Conservation (phyloP, 306 rosid species). For the Crataegus laevigata region DNA sequence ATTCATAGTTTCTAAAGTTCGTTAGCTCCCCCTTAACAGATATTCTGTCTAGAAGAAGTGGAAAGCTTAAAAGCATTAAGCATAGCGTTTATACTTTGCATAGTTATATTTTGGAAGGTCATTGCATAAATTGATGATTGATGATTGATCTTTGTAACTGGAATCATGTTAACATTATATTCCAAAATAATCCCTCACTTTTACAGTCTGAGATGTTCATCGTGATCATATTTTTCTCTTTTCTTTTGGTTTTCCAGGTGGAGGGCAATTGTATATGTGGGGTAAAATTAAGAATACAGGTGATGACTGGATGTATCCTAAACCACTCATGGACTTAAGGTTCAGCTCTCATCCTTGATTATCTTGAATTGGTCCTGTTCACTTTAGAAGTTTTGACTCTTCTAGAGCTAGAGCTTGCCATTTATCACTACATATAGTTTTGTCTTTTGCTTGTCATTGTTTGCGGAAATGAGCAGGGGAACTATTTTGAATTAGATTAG, state of each 20-base stretch:
- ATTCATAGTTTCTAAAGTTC: not conserved
- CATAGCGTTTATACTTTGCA: not conserved
- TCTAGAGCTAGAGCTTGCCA: not conserved
- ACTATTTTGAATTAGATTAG: not conserved
- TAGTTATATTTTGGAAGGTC: not conserved
- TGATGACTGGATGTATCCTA: constrained; percentile 99
- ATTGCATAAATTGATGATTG: not conserved
- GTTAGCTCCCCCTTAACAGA: not conserved
- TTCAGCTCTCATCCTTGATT: constrained; percentile 20
- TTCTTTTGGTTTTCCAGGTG: constrained; percentile 47
- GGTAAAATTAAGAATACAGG: constrained; percentile 82
- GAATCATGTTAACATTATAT: not conserved
- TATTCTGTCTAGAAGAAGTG: not conserved
- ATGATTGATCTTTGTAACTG: not conserved
- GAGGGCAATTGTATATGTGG: constrained; percentile 98
- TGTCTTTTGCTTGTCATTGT: not conserved
- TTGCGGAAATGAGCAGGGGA: not conserved
- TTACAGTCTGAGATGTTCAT: not conserved
- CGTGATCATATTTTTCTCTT: not conserved
- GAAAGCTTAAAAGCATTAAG: not conserved
- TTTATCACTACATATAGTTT: not conserved
- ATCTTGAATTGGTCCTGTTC: not conserved
- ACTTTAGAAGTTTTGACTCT: not conserved
- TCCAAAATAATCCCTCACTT: not conserved
- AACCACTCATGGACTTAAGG: constrained; percentile 98